Conservation (phyloP, 2,329 filamentous ascomycete genomes). For the Ascochyta clinopodiicola region DNA sequence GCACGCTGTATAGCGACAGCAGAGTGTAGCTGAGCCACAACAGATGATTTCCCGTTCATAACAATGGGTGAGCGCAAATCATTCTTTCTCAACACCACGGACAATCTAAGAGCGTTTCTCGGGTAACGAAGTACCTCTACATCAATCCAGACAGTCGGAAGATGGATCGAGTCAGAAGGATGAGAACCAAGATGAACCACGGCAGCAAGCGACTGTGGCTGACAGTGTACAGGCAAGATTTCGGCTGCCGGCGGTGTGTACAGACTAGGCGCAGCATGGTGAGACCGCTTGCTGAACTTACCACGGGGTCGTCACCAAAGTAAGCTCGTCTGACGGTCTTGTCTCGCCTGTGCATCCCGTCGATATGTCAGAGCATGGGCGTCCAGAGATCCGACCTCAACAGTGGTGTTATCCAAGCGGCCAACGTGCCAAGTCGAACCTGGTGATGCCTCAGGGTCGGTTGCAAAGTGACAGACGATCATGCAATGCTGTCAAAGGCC, state of each 20-base stretch:
- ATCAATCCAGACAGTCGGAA: conserved; percentile 9
- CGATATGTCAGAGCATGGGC: neutral
- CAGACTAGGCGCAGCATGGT: neutral
- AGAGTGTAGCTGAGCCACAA: neutral
- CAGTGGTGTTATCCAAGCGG: neutral
- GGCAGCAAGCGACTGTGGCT: conserved; percentile 7
- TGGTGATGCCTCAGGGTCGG: conserved; percentile 8
- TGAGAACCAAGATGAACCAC: neutral
- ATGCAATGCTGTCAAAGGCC: neutral
- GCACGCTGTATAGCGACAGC: neutral
- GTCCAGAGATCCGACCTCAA: neutral
- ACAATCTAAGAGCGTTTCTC: neutral
- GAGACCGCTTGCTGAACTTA: conserved; percentile 14
- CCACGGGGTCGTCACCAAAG: conserved; percentile 5
- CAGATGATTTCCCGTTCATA: neutral
- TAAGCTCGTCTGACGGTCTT: neutral
- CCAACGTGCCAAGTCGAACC: conserved; percentile 6
- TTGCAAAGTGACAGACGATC: conserved; percentile 1
- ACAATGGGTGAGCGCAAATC: neutral
- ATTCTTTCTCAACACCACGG: neutral
- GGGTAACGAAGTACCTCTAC: neutral
- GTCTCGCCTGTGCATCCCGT: conserved; percentile 7
- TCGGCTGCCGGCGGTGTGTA: conserved; percentile 5
- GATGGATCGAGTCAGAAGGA: neutral
- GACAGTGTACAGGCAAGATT: neutral